Conservation (phyloP, 192 early-diverging fungal genomes). For the Coemansia aciculifera region DNA sequence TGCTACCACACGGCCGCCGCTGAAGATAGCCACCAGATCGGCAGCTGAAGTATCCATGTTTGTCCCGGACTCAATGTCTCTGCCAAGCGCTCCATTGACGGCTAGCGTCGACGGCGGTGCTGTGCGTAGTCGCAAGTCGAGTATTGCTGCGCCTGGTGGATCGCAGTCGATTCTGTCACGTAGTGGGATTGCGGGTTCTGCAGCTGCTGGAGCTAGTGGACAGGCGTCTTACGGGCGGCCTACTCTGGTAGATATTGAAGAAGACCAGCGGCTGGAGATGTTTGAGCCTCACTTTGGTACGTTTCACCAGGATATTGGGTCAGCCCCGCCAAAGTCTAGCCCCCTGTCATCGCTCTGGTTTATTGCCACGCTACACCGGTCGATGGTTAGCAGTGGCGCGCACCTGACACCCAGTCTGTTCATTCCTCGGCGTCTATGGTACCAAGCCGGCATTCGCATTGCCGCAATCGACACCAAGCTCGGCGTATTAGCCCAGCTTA, state of each 20-base stretch:
- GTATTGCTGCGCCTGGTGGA: slow-evolving; percentile 27
- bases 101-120: slow-evolving; percentile 25
- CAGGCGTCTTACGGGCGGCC: slow-evolving; percentile 31
- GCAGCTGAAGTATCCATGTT: slow-evolving; percentile 33
- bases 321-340: slow-evolving; percentile 47
- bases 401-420: slow-evolving; percentile 49
- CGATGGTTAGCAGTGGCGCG: slow-evolving; percentile 50
- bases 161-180: slow-evolving; percentile 8
- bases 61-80: slow-evolving; percentile 30
- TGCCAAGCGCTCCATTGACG: slow-evolving; percentile 27
- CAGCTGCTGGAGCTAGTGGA: not conserved
- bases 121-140: slow-evolving; percentile 46
- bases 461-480: slow-evolving; percentile 56
- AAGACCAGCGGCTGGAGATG: slow-evolving; percentile 54
- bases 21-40: slow-evolving; percentile 44
- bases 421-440: slow-evolving; percentile 56
- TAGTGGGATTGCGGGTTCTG: not conserved
- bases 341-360: slow-evolving; percentile 54
- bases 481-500: slow-evolving; percentile 46
- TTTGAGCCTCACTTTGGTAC: slow-evolving; percentile 55
- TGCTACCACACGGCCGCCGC: slow-evolving; percentile 22
- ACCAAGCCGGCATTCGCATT: slow-evolving; percentile 52
- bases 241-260: slow-evolving; percentile 49
- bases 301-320: slow-evolving; percentile 44
- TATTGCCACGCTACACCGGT: slow-evolving; percentile 48